These are phyloP conservation scores for Saraca asoca DNA, from an alignment of 331 rosid species.

Conservation along the genomic window DNA sequence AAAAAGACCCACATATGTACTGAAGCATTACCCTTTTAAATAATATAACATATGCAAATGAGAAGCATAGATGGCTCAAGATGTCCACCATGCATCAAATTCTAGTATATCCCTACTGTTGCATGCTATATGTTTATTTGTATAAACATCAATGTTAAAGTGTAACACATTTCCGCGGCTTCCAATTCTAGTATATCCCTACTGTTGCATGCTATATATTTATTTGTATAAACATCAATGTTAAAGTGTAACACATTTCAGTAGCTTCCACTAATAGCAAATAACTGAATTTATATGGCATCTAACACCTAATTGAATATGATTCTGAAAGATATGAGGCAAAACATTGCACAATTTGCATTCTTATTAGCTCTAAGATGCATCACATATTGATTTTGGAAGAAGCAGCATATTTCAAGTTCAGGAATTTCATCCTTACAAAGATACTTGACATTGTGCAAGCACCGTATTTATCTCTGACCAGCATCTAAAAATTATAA, in stretches of 20 bases:
- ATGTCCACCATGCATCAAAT: conserved; percentile 1
- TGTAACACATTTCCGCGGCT: too few relatives aligned
- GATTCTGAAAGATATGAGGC: too few relatives aligned
- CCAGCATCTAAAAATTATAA: conserved; percentile 16
- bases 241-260: background rate
- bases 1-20: too few relatives aligned
- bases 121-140: background rate
- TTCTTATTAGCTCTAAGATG: background rate
- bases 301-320: too few relatives aligned
- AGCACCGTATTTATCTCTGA: background rate
- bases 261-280: too few relatives aligned
- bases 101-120: background rate
- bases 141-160: background rate
- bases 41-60: background rate
- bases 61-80: conserved; percentile 5
- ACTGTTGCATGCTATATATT: too few relatives aligned
- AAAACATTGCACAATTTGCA: too few relatives aligned
- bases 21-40: background rate
- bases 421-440: conserved; percentile 27
- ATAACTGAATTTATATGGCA: too few relatives aligned
- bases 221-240: background rate
- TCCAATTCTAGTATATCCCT: too few relatives aligned
- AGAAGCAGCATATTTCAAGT: conserved; percentile 15
- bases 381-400: background rate
- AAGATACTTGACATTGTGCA: conserved; percentile 3